These are phyloP conservation scores for Naegleria fowleri DNA, from an alignment of 208 protist genomes.

Conservation along the genomic window DNA sequence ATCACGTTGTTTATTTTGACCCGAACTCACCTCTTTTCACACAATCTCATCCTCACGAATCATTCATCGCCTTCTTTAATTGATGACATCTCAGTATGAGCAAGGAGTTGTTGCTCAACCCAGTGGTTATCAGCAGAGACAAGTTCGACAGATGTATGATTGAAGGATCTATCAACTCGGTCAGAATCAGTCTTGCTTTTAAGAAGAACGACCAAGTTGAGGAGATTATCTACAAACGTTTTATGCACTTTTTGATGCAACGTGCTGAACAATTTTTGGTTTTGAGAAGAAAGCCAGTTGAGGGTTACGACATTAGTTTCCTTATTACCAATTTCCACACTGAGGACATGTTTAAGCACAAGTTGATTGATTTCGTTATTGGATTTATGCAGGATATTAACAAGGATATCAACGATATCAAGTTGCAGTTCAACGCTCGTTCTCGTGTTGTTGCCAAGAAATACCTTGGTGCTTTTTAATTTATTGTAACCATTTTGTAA, in stretches of 20 bases:
- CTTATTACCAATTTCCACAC: constrained; percentile 93
- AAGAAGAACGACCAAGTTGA: constrained; percentile 90
- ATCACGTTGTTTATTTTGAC: background rate
- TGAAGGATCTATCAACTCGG: constrained; percentile 86
- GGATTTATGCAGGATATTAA: constrained; percentile 89
- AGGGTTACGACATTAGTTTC: constrained; percentile 92
- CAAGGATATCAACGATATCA: constrained; percentile 87
- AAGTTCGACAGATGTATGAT: constrained; percentile 80
- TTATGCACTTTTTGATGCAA: constrained; percentile 84
- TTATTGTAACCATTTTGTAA: constrained; percentile 10
- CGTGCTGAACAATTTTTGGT: constrained; percentile 89
- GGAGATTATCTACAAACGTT: constrained; percentile 77
- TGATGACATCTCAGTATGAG: constrained; percentile 35
- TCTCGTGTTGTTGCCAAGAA: constrained; percentile 65
- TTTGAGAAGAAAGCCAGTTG: constrained; percentile 80
- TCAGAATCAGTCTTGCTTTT: constrained; percentile 82
- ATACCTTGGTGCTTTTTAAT: constrained; percentile 52
- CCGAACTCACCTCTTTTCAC: background rate
- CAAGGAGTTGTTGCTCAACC: constrained; percentile 74
- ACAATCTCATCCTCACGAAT: background rate
- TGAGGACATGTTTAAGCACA: constrained; percentile 82
- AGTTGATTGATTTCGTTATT: constrained; percentile 92
- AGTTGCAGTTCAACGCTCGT: constrained; percentile 73
- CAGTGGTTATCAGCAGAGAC: constrained; percentile 64
- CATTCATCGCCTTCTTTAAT: background rate